Conservation (phyloP, 768 basidiomycete species). For the Leccinum truebloodii region DNA sequence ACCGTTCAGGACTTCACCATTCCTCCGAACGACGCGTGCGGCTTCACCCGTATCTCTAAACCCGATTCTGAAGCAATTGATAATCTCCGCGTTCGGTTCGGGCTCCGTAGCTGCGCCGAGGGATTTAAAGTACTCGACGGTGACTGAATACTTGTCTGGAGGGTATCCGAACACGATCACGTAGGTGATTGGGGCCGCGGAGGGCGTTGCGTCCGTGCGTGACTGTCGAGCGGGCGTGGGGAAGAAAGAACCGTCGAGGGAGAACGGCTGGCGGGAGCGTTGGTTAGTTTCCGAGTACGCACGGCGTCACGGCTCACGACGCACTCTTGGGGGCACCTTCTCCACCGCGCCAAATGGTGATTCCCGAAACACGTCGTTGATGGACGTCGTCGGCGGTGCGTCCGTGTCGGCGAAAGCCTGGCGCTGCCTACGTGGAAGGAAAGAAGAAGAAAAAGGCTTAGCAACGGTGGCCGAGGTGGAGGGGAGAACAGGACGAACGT, state of each 20-base stretch:
- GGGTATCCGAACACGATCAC: constrained; percentile 91
- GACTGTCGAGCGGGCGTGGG: constrained; percentile 15
- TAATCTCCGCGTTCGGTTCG: constrained; percentile 64
- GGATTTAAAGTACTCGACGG: constrained; percentile 73
- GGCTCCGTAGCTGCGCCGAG: constrained; percentile 71
- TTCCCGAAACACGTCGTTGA: constrained; percentile 73
- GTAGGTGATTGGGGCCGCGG: constrained; percentile 49
- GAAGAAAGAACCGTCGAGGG: constrained; percentile 22
- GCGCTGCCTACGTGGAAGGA: constrained; percentile 44
- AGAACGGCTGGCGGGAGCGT: constrained; percentile 17
- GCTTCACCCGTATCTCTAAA: constrained; percentile 74
- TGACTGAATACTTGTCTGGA: constrained; percentile 68
- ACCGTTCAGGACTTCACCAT: constrained; percentile 75
- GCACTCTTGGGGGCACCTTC: constrained; percentile 21
- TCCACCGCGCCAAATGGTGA: constrained; percentile 34
- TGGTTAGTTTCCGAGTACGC: neutral
- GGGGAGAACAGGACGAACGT: no score
- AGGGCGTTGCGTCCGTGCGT: constrained; percentile 29
- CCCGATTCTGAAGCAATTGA: constrained; percentile 82
- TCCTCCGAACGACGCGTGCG: constrained; percentile 75
- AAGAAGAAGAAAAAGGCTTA: no score
- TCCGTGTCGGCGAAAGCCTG: constrained; percentile 73
- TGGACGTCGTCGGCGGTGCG: constrained; percentile 74
- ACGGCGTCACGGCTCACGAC: neutral
- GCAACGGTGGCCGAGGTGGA: no score